Evolutionary conservation across 1,139 yeast species (phyloP).

Genomic region (Pichia sp.): DNA sequence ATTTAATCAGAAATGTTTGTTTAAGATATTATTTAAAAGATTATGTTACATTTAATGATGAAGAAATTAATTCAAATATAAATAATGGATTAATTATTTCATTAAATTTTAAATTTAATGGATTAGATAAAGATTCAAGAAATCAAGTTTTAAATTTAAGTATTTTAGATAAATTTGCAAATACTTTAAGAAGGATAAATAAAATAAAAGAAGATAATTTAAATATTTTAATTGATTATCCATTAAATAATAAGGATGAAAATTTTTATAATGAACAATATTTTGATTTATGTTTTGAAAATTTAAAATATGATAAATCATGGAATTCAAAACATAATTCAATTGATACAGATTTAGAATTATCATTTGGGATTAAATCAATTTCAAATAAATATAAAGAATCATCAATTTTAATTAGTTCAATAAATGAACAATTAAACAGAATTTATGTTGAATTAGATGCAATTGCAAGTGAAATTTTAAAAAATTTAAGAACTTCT

Average conservation of each 20-base stretch:
- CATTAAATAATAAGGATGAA: slow-evolving; percentile 12
- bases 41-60: slow-evolving; percentile 9
- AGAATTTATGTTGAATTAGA: slow-evolving; percentile 21
- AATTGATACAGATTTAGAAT: slow-evolving; percentile 18
- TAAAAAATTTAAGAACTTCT: slow-evolving; percentile 13
- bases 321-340: slow-evolving; percentile 21
- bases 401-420: slow-evolving; percentile 15
- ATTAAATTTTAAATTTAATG: slow-evolving; percentile 17
- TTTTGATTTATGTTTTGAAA: slow-evolving; percentile 28
- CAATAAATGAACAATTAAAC: slow-evolving; percentile 8
- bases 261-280: slow-evolving; percentile 17
- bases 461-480: slow-evolving; percentile 14
- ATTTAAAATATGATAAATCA: slow-evolving; percentile 24
- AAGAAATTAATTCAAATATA: background rate
- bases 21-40: slow-evolving; percentile 17
- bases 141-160: slow-evolving; percentile 25
- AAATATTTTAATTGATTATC: slow-evolving; percentile 22
- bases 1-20: slow-evolving; percentile 14
- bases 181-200: slow-evolving; percentile 24
- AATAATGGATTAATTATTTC: slow-evolving; percentile 17
- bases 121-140: slow-evolving; percentile 14
- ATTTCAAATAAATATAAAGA: slow-evolving; percentile 20
- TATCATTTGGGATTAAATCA: slow-evolving; percentile 25
- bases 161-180: slow-evolving; percentile 24
- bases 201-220: slow-evolving; percentile 16